A percentile compares a stretch with the other conserved stretches of the same genome.
Conservation (phyloP, 495 filamentous ascomycete genomes). For the Hapsidospora chrysogenum region DNA sequence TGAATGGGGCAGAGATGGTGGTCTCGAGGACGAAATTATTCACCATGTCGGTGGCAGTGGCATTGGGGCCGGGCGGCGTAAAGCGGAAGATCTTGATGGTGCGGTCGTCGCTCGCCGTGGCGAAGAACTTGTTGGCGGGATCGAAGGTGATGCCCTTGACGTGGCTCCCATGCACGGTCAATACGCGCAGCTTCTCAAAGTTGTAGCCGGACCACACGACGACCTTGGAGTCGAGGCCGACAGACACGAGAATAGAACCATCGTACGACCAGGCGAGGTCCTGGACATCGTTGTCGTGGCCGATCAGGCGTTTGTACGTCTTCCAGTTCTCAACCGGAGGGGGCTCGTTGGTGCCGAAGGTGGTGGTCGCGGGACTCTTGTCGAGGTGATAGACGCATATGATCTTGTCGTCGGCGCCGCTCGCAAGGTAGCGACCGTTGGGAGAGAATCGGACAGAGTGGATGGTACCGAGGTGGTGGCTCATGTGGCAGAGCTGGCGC, state of each 20-base stretch:
- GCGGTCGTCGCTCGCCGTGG: conserved; percentile 90
- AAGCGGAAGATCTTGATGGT: conserved; percentile 96
- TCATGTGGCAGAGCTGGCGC: conserved; percentile 90
- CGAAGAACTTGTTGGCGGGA: conserved; percentile 97
- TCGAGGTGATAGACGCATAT: conserved; percentile 93
- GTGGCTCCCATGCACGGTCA: conserved; percentile 83
- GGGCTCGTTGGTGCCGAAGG: conserved; percentile 81
- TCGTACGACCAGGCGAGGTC: conserved; percentile 96
- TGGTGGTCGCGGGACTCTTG: conserved; percentile 51
- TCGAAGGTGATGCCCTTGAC: conserved; percentile 98
- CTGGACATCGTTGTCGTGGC: conserved; percentile 97
- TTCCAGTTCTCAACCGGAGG: conserved; percentile 96
- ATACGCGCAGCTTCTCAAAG: conserved; percentile 91
- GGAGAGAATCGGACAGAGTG: conserved; percentile 92
- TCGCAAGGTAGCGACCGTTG: conserved; percentile 84
- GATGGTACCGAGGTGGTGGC: conserved; percentile 94
- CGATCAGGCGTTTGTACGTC: conserved; percentile 77
- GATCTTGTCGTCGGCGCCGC: conserved; percentile 94
- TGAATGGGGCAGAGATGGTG: conserved; percentile 70
- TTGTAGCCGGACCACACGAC: conserved; percentile 96
- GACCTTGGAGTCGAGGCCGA: conserved; percentile 92
- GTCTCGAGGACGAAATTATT: conserved; percentile 89
- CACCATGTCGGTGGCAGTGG: conserved; percentile 80
- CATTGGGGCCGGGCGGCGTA: conserved; percentile 78
- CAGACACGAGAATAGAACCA: conserved; percentile 87